Conservation (phyloP, 441 rosid species). For the Lepidium campestre region DNA sequence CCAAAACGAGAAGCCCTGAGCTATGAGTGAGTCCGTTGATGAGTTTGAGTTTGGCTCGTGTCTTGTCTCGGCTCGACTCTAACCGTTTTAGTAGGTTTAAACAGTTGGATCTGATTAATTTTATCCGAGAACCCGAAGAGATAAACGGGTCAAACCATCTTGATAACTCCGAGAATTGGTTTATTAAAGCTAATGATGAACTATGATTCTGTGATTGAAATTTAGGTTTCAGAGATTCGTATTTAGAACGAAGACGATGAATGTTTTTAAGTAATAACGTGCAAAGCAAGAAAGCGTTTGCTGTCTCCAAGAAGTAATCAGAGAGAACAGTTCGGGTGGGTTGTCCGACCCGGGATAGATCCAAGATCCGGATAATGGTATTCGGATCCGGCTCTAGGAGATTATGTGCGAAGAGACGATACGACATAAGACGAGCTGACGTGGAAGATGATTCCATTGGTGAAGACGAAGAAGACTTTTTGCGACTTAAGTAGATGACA, state of each 20-base stretch:
- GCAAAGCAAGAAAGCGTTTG: constrained; percentile 51
- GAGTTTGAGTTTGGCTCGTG: constrained; percentile 38
- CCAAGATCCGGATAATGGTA: constrained; percentile 34
- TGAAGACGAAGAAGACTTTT: constrained; percentile 18
- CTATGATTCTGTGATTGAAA: constrained; percentile 13
- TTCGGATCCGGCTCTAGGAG: constrained; percentile 65
- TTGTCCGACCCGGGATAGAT: constrained; percentile 16
- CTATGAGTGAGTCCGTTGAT: constrained; percentile 37
- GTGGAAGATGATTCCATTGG: constrained; percentile 40
- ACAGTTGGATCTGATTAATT: constrained; percentile 33
- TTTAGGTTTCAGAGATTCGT: constrained; percentile 27
- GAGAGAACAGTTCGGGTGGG: constrained; percentile 30
- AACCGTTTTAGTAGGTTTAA: constrained; percentile 40
- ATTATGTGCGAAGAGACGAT: constrained; percentile 63
- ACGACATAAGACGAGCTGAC: constrained; percentile 69
- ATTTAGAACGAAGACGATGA: constrained; percentile 38
- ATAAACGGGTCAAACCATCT: constrained; percentile 33
- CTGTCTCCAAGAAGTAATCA: constrained; percentile 52
- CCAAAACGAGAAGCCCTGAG: constrained; percentile 52
- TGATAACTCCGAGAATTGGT: constrained; percentile 28
- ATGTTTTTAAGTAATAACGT: constrained; percentile 44
- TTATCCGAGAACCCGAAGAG: constrained; percentile 32
- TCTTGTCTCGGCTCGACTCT: constrained; percentile 47
- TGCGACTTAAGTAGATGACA: constrained; percentile 28
- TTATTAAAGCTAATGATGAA: not conserved